Evolutionary conservation across 2,329 filamentous ascomycete genomes (phyloP).

Genomic region (Chaetomiaceae sp.): DNA sequence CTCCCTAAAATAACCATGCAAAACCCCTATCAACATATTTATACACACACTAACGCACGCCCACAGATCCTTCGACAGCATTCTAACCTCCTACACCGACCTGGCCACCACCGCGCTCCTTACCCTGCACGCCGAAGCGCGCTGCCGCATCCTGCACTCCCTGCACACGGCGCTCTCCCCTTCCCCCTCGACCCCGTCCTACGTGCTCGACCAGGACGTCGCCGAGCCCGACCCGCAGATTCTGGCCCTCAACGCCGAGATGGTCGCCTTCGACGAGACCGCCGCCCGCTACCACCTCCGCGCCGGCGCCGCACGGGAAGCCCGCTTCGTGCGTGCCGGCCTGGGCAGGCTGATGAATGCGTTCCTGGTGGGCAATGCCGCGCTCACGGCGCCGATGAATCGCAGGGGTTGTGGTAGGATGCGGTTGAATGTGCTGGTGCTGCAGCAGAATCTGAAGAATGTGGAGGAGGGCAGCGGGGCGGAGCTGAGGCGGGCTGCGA

Average conservation of each 20-base stretch:
- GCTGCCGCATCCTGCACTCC: slow-evolving; percentile 78
- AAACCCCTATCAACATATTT: neutral
- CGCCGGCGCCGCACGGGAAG: slow-evolving; percentile 66
- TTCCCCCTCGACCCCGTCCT: slow-evolving; percentile 49
- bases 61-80: slow-evolving; percentile 72
- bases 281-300: slow-evolving; percentile 65
- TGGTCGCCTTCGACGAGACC: slow-evolving; percentile 84
- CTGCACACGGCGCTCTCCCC: slow-evolving; percentile 59
- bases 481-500: slow-evolving; percentile 54
- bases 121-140: slow-evolving; percentile 82
- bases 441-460: slow-evolving; percentile 96
- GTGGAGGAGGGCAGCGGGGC: slow-evolving; percentile 60
- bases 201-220: slow-evolving; percentile 64
- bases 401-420: slow-evolving; percentile 75
- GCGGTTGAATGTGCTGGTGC: slow-evolving; percentile 86
- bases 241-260: slow-evolving; percentile 72
- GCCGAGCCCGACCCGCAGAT: slow-evolving; percentile 74
- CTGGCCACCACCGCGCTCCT: slow-evolving; percentile 73
- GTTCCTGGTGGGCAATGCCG: slow-evolving; percentile 67
- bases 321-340: slow-evolving; percentile 68
- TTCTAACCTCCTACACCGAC: slow-evolving; percentile 74
- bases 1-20: neutral
- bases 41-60: neutral
- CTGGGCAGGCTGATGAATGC: slow-evolving; percentile 72
- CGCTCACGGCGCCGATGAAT: slow-evolving; percentile 76